Percentiles rank a stretch among this genome's conserved stretches.
Conservation (phyloP, 1,284 basidiomycete species). For the Sanghuangporus baumii region DNA sequence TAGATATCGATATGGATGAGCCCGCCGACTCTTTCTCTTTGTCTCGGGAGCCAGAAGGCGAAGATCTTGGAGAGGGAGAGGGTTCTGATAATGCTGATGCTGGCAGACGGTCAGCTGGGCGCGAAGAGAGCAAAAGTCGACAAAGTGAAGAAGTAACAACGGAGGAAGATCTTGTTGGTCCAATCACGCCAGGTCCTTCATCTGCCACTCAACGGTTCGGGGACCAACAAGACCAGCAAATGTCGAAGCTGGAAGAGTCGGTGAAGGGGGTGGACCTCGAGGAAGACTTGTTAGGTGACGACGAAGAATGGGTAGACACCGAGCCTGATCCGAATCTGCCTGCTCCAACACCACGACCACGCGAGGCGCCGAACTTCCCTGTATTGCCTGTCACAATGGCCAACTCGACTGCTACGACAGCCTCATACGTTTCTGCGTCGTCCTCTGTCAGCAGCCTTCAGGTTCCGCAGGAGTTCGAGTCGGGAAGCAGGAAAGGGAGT, state of each 20-base stretch:
- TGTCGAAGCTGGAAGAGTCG: slow-evolving; percentile 24
- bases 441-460: slow-evolving; percentile 12
- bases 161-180: slow-evolving; percentile 61
- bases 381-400: slow-evolving; percentile 7
- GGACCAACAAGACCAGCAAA: slow-evolving; percentile 16
- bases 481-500: slow-evolving; percentile 9
- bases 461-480: background rate
- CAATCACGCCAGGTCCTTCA: slow-evolving; percentile 54
- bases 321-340: slow-evolving; percentile 28
- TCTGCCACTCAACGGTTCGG: slow-evolving; percentile 23
- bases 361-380: slow-evolving; percentile 23
- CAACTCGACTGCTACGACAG: slow-evolving; percentile 15
- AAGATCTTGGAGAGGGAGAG: slow-evolving; percentile 30
- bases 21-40: slow-evolving; percentile 38
- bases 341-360: slow-evolving; percentile 27
- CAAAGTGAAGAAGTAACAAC: slow-evolving; percentile 43
- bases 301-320: slow-evolving; percentile 64
- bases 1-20: slow-evolving; percentile 51
- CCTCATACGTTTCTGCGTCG: slow-evolving; percentile 16
- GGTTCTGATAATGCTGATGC: slow-evolving; percentile 22
- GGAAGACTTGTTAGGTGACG: slow-evolving; percentile 44
- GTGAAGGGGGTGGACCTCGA: slow-evolving; percentile 23
- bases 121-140: slow-evolving; percentile 7
- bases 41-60: slow-evolving; percentile 35
- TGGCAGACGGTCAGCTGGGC: background rate